A percentile compares a stretch with the other conserved stretches of the same genome.
These are phyloP conservation scores for Hibiscus mutabilis DNA, from an alignment of 345 rosid species.

Conservation along the genomic window DNA sequence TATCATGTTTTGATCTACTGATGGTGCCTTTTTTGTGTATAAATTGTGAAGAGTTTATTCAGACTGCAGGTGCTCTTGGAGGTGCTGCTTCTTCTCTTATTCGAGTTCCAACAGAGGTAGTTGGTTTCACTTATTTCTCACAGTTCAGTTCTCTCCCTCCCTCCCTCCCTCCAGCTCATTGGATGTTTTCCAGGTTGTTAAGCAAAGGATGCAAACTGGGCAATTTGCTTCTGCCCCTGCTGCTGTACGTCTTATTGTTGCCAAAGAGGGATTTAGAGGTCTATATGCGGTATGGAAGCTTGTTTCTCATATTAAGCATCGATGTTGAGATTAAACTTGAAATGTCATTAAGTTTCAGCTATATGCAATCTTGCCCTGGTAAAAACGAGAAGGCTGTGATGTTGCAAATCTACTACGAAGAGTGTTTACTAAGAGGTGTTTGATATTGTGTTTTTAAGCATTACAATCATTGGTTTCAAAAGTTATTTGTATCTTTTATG, in stretches of 20 bases:
- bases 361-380: not conserved
- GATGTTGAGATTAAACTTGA: conserved; percentile 4
- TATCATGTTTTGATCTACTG: conserved; percentile 9
- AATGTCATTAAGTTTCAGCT: not conserved
- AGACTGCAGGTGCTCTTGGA: conserved; percentile 79
- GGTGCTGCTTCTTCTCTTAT: conserved; percentile 73
- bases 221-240: conserved; percentile 58
- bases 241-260: conserved; percentile 57
- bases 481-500: not conserved
- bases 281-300: conserved; percentile 52
- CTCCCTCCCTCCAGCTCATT: not conserved
- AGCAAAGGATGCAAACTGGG: conserved; percentile 75
- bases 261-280: conserved; percentile 60
- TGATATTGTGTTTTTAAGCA: conserved; percentile 4
- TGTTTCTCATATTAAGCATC: conserved; percentile 7
- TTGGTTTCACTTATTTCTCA: conserved; percentile 6
- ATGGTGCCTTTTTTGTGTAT: conserved; percentile 9
- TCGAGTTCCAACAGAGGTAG: conserved; percentile 76
- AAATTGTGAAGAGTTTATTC: conserved; percentile 33
- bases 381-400: not conserved
- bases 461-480: not conserved
- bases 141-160: not conserved
- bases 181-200: conserved; percentile 44
- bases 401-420: not conserved
- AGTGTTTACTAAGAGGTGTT: not conserved